A percentile compares a stretch with the other conserved stretches of the same genome.
These are phyloP conservation scores for Talaromyces liani DNA, from an alignment of 495 filamentous ascomycete genomes.

Conservation along the genomic window DNA sequence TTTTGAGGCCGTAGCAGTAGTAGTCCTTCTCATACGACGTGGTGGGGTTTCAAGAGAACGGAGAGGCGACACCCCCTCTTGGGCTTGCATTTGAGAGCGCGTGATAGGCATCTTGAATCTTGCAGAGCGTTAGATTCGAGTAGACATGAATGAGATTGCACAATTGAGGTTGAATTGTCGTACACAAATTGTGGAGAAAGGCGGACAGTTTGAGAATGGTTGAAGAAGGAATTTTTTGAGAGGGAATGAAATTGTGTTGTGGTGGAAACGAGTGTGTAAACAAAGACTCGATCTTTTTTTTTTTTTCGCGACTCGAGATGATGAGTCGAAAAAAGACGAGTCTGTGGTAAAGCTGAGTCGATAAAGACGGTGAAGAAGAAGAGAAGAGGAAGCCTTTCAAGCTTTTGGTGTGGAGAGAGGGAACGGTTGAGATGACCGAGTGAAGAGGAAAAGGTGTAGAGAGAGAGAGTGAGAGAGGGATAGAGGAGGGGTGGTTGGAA, in stretches of 20 bases:
- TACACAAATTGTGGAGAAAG: not conserved
- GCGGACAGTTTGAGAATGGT: not conserved
- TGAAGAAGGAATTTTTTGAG: not conserved
- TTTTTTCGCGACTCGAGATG: not conserved
- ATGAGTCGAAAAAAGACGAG: not conserved
- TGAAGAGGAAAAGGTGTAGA: not conserved
- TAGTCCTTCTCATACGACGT: not conserved
- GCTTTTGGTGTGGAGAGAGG: not conserved
- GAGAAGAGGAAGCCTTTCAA: not conserved
- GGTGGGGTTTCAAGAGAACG: slow-evolving; percentile 1
- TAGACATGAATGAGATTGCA: not conserved
- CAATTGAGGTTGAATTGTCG: not conserved
- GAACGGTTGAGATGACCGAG: not conserved
- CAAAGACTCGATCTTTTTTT: not conserved
- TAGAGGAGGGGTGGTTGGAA: not conserved
- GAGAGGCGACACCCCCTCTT: not conserved
- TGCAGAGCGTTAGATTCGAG: not conserved
- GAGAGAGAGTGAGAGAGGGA: not conserved
- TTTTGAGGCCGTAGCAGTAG: not conserved
- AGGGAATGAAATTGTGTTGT: not conserved
- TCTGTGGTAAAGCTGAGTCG: not conserved
- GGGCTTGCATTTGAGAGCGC: not conserved
- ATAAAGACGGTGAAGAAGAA: not conserved
- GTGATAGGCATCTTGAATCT: slow-evolving; percentile 4
- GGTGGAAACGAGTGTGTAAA: not conserved